These are phyloP conservation scores for Fremontodendron californicum DNA, from an alignment of 345 rosid species.

Conservation along the genomic window DNA sequence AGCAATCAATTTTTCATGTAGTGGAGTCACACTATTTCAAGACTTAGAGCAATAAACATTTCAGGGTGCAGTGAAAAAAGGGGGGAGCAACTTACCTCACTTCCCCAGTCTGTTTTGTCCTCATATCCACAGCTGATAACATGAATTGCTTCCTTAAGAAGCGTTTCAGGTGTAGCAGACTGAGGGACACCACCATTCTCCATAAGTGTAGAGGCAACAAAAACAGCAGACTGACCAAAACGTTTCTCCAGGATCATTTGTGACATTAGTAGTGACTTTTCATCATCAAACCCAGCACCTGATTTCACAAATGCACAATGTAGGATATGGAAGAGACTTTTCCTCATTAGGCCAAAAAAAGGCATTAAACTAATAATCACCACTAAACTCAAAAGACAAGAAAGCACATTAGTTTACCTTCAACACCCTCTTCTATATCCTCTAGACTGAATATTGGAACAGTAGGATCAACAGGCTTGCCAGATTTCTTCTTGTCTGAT, in stretches of 20 bases:
- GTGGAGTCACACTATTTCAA: not conserved
- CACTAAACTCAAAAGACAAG: conserved; percentile 1
- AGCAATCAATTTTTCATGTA: not conserved
- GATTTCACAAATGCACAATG: conserved; percentile 12
- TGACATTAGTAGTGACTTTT: conserved; percentile 82
- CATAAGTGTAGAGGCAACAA: conserved; percentile 92
- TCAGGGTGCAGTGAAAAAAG: not conserved
- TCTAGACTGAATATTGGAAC: conserved; percentile 86
- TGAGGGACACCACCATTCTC: conserved; percentile 92
- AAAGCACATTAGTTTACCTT: conserved; percentile 45
- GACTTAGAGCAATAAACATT: not conserved
- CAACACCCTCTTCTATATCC: conserved; percentile 96
- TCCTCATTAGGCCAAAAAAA: not conserved
- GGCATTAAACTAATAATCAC: not conserved
- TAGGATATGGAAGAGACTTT: not conserved
- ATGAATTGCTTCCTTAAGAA: conserved; percentile 93
- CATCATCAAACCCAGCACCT: conserved; percentile 98
- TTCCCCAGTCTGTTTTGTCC: conserved; percentile 92
- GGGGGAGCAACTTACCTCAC: conserved; percentile 44
- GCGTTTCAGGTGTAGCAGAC: conserved; percentile 80
- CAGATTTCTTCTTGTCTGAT: conserved; percentile 76
- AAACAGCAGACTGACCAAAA: conserved; percentile 88
- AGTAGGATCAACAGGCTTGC: conserved; percentile 77
- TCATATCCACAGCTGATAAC: conserved; percentile 95
- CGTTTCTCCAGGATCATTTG: conserved; percentile 93